Evolutionary conservation across 202 grass and related monocot species (phyloP), one percentile per base, ranked within the genome.

Genomic region (Schoenoplectus tabernaemontani): DNA sequence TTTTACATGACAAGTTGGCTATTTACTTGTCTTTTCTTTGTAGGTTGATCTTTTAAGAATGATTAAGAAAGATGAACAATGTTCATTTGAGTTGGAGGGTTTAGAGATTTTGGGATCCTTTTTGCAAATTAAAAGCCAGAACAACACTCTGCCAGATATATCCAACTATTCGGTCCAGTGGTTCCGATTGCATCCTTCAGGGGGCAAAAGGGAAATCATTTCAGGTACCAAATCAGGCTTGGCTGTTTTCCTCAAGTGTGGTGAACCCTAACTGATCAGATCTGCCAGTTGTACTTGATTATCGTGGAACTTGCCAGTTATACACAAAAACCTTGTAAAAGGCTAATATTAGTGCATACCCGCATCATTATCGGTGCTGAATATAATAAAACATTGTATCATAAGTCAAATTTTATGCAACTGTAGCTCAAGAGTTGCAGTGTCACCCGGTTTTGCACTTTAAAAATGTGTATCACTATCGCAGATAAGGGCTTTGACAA

Each of bases 171-270:
- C 87, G 57, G 89, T 93, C 67, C 87, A 90, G 51, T 97, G 94
- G 94, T 97, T 92, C 77, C 89, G 87, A 37, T 67, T 97, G 86
- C 83, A 86, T 38, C 88, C 91, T 62, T 89, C 58, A 59, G 86
- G 82, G 84, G 88, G 58, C 83, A 92, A 90, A 77, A 96, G 88
- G 78, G 95, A 97, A 86, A 84, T 90, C 47, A 97, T 97, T 84
- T 92, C 91, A 89, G 91, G 95, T 98, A 48, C 43, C 41, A 62
- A 57, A 66, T 32, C 34, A 75, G 22, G 69, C 7, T 53, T 13
- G 0, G 46, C 53, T 74, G 28, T 34, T 53, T 74, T 53, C 26
- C 23, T 50, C 13, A 32, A 28, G 44, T 23, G n/a, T 17, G 5
- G 15, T 33, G 5, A 50, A 28, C 23, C 44, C 24, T 51, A 73